Evolutionary conservation across 371 early-diverging fungal genomes (phyloP).

Genomic region (Blakeslea trispora): DNA sequence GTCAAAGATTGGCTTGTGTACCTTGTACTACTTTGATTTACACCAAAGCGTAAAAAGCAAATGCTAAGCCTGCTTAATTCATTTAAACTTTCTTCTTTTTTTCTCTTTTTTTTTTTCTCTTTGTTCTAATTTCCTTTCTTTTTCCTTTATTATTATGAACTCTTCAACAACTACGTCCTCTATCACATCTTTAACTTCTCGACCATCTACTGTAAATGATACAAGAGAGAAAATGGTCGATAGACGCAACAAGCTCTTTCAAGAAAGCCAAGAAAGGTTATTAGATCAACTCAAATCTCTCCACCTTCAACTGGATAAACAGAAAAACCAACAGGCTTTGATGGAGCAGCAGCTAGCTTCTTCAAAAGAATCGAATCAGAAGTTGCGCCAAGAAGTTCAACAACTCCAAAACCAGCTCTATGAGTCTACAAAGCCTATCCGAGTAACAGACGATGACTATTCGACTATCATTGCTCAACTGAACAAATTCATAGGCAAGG

Average conservation of each 20-base stretch:
- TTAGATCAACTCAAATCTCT: slow-evolving; percentile 2
- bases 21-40: too few species aligned
- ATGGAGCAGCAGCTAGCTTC: neutral
- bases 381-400: neutral
- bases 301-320: neutral
- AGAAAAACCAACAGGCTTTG: neutral
- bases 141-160: too few species aligned
- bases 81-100: too few species aligned
- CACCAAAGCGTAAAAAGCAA: too few species aligned
- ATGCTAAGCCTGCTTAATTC: too few species aligned
- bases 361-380: neutral
- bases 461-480: slow-evolving; percentile 23
- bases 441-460: slow-evolving; percentile 29
- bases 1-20: too few species aligned
- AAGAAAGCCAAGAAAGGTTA: neutral
- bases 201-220: neutral
- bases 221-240: slow-evolving; percentile 7
- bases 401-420: slow-evolving; percentile 18
- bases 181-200: neutral
- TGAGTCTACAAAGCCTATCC: slow-evolving; percentile 11
- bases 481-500: slow-evolving; percentile 20
- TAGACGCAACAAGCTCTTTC: neutral
- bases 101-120: too few species aligned
- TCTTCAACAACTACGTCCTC: neutral
- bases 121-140: too few species aligned